Base-by-base conservation (phyloP, 2,329 filamentous ascomycete genomes). In the Monilinia vaccinii-corymbosi region DNA sequence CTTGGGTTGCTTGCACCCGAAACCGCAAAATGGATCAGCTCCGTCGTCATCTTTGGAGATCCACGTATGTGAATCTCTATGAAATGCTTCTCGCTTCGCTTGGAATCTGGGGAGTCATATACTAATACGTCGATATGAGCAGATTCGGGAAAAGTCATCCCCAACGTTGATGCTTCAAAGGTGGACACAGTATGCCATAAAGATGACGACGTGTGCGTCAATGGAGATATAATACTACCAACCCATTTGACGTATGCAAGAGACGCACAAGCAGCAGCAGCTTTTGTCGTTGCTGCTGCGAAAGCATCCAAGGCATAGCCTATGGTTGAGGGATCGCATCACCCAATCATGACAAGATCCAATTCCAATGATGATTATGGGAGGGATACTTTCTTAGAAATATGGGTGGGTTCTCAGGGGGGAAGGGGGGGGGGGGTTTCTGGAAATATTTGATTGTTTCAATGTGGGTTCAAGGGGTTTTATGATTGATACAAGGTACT, bases 201-300 rank as follows among this genome's bases (percentile, higher is more conserved):
- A 4, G 79, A 77, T 0, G 81, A 83, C 63, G 71, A 76, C 11
- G 79, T 83, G 7, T 83, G 81, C 61, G 58, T 69, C 4, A 77
- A 79, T 38, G 76, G 76, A 0, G 66, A 75, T 25, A 71, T 76
- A 56, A 67, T 76, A 7, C 67, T 75, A 25, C 72, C 71, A 9
- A 65, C 74, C 8, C 77, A 79, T 68, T 57, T 75, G 38, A 69
- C 68, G 3, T 79, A 79, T 62, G 72, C 66, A 1, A 28, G 49
- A 3, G 62, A 75, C 68, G 75, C 72, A 0, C 61, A 63, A 4
- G 68, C 68, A 10, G 75, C 75, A 1, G 75, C 75, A 4, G 53
- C 68, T 40, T 78, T 77, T 63, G 66, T 69, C 34, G 63, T 53
- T 49, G 42, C 61, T 10, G 52, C 25, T 28, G 56, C 58, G 34